A percentile compares a stretch with the other conserved stretches of the same genome.
Evolutionary conservation across 2,329 filamentous ascomycete genomes (phyloP).

Genomic region (Aspergillus thermomutatus): DNA sequence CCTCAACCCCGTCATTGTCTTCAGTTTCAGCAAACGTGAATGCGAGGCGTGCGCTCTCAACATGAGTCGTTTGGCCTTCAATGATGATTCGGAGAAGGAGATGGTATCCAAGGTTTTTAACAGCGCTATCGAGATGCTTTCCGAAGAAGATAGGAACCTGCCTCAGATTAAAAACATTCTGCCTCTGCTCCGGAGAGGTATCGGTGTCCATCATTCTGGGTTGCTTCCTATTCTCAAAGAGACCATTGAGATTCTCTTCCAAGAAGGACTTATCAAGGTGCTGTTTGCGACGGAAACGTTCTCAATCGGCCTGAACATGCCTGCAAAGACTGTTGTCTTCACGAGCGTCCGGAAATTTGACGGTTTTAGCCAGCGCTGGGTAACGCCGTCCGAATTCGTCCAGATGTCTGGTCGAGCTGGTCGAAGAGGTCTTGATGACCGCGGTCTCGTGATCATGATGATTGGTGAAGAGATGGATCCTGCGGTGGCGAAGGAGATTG

Average conservation of each 20-base stretch:
- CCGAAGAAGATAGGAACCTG: slow-evolving; percentile 82
- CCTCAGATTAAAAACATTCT: slow-evolving; percentile 90
- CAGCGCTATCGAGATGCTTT: slow-evolving; percentile 87
- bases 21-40: slow-evolving; percentile 98
- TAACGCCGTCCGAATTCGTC: slow-evolving; percentile 94
- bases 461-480: slow-evolving; percentile 96
- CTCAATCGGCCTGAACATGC: slow-evolving; percentile 98
- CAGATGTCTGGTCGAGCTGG: slow-evolving; percentile 98
- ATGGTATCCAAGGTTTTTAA: slow-evolving; percentile 94
- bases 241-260: slow-evolving; percentile 97
- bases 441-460: slow-evolving; percentile 99
- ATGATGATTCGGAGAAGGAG: slow-evolving; percentile 90
- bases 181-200: slow-evolving; percentile 82
- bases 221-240: slow-evolving; percentile 95
- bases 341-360: slow-evolving; percentile 96
- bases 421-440: slow-evolving; percentile 92
- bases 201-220: slow-evolving; percentile 96
- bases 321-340: slow-evolving; percentile 98
- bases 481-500: slow-evolving; percentile 87
- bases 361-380: slow-evolving; percentile 72
- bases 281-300: slow-evolving; percentile 98
- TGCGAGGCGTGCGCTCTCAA: slow-evolving; percentile 87
- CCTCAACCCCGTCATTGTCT: slow-evolving; percentile 97
- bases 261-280: slow-evolving; percentile 96
- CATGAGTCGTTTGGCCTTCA: slow-evolving; percentile 86